Evolutionary conservation across 2,329 filamentous ascomycete genomes (phyloP).

Genomic region (Exophiala calicioides): DNA sequence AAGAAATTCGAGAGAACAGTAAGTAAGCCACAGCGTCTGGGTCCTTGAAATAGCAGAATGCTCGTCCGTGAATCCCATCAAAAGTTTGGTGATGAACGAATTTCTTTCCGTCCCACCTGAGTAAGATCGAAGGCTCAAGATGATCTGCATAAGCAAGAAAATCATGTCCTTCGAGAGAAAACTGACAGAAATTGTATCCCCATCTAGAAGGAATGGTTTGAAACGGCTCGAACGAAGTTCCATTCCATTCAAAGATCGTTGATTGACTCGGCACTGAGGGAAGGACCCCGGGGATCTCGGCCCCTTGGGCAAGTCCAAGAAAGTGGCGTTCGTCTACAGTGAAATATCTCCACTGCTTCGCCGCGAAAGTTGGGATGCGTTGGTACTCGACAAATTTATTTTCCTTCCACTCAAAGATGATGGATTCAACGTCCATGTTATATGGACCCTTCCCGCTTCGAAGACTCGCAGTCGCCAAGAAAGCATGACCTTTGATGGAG

Average conservation of each 20-base stretch:
- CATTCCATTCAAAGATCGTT: conserved; percentile 2
- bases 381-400: not conserved
- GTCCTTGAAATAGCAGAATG: not conserved
- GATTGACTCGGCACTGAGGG: not conserved
- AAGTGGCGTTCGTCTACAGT: not conserved
- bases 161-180: not conserved
- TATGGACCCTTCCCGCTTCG: not conserved
- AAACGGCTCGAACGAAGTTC: not conserved
- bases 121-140: not conserved
- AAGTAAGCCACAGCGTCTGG: not conserved
- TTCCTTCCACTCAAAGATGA: not conserved
- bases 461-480: not conserved
- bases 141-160: conserved; percentile 1
- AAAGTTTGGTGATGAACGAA: not conserved
- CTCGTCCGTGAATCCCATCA: not conserved
- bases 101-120: not conserved
- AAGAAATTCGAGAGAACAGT: not conserved
- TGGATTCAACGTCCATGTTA: not conserved
- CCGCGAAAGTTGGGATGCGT: not conserved
- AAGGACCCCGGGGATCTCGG: not conserved
- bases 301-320: conserved; percentile 1
- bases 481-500: not conserved
- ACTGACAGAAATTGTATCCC: conserved; percentile 2
- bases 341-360: conserved; percentile 3
- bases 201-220: conserved; percentile 1